Evolutionary conservation across 164 flowering plant genomes (phyloP), one percentile per base, ranked within the genome.

Genomic region (Annona cherimola): DNA sequence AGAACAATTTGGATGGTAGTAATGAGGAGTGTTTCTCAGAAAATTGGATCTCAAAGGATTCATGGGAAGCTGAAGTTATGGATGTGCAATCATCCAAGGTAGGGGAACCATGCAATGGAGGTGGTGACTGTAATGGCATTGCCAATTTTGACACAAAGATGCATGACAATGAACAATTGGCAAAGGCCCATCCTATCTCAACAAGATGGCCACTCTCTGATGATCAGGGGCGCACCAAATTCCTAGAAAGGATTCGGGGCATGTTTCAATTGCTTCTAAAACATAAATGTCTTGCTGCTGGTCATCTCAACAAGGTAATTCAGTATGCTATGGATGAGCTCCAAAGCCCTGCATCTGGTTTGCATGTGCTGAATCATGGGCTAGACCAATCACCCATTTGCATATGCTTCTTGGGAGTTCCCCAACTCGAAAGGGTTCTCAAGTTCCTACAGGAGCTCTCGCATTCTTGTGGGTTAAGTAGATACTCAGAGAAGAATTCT

Each of bases 381-480:
- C 70, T 92, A 71, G 92, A 86, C 46, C 93, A 86, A 71, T 79
- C 90, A 46, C 99, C 99, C 16, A 63, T 84, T 14, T 92, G 95
- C 79, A 89, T 96, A 35, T 96, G 99, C 83, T 90, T 93, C 77
- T 74, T 96, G 79, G 97, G 89, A 72, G 87, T 86, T 63, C 11
- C 80, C 3, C 94, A 92, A 81, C 94, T 96, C 42, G 81, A 66
- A 69, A 92, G 92, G 74, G 80, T 96, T 69, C 84, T 88, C 18
- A 87, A 89, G 73, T 92, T 85, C 82, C 82, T 96, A 83, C 98
- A 93, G 85, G 99, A 96, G 16, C 71, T 92, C 46, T 81, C 89
- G 62, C 83, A 86, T 71, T 74, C 95, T 74, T 89, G 93, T 85
- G 92, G 94, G 42, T 61, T 90, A 72, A 81, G 85, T 57, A 80